These are phyloP conservation scores for Claviceps quebecensis DNA, from an alignment of 2,329 filamentous ascomycete species.

Conservation along the genomic window DNA sequence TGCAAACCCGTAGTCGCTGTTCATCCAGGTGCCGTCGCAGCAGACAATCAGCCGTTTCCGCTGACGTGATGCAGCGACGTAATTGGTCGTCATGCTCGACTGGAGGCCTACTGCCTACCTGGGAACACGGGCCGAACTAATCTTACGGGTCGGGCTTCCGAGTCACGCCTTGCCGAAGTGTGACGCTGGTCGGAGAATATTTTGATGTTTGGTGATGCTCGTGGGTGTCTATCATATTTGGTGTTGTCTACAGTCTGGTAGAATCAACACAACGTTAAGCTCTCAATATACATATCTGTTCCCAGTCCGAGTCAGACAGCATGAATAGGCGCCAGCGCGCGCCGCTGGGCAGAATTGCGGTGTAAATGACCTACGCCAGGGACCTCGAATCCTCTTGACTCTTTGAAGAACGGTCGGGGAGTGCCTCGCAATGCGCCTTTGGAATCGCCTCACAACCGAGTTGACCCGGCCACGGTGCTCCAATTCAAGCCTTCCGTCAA, in stretches of 20 bases:
- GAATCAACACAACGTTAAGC: too few relatives aligned
- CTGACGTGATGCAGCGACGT: not conserved
- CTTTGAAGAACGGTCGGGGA: too few relatives aligned
- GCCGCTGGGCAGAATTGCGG: not conserved
- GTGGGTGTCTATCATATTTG: too few relatives aligned
- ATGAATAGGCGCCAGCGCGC: too few relatives aligned
- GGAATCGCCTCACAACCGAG: not conserved
- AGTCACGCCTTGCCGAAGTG: not conserved
- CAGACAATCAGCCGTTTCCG: slow-evolving; percentile 35
- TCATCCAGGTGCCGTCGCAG: slow-evolving; percentile 42
- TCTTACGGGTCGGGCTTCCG: not conserved
- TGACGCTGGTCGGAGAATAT: not conserved
- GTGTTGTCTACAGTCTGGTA: too few relatives aligned
- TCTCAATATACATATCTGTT: too few relatives aligned
- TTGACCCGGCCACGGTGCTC: not conserved
- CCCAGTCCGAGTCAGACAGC: too few relatives aligned
- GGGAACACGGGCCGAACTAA: not conserved
- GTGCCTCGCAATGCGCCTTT: not conserved
- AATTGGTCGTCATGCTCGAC: not conserved
- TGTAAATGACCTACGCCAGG: not conserved
- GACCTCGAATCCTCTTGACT: not conserved
- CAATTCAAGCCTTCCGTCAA: not conserved
- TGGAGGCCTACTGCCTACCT: too few relatives aligned
- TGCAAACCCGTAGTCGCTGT: slow-evolving; percentile 34
- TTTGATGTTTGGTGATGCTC: not conserved